Percentiles rank a stretch among this genome's conserved stretches.
Evolutionary conservation across 208 protist genomes (phyloP).

Genomic region (Acanthamoeba sp.): DNA sequence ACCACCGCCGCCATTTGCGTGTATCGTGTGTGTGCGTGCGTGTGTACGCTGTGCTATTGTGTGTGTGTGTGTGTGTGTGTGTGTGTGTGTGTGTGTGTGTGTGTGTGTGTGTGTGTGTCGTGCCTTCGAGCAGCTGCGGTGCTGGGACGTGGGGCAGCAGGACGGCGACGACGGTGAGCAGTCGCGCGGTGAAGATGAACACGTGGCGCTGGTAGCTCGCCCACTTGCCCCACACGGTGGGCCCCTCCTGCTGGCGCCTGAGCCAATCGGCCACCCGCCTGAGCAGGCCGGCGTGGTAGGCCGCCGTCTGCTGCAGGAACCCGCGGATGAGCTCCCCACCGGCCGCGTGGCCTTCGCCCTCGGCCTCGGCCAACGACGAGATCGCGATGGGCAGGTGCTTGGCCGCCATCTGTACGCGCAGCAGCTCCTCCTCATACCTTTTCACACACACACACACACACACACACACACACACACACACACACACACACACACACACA

Average conservation of each 20-base stretch:
- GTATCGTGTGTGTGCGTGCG: no score
- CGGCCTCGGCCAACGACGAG: slow-evolving; percentile 11
- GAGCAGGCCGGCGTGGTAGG: background rate
- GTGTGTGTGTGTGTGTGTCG: background rate
- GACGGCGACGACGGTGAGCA: slow-evolving; percentile 18
- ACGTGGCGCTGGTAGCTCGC: slow-evolving; percentile 39
- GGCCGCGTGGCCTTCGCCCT: background rate
- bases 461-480: background rate
- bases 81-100: no score
- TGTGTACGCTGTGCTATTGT: background rate
- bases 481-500: background rate
- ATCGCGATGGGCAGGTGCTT: slow-evolving; percentile 64
- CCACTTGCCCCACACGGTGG: slow-evolving; percentile 58
- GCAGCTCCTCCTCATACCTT: slow-evolving; percentile 62
- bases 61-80: background rate
- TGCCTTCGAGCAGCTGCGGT: background rate
- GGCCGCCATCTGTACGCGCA: slow-evolving; percentile 49
- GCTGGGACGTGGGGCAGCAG: background rate
- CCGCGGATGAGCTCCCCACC: background rate
- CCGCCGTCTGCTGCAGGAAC: background rate
- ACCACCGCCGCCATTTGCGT: background rate
- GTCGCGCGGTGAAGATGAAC: background rate
- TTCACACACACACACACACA: background rate
- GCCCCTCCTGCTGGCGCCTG: background rate
- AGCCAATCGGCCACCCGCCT: background rate